Evolutionary conservation across 208 protist genomes (phyloP).

Genomic region (Leishmania arabica): DNA sequence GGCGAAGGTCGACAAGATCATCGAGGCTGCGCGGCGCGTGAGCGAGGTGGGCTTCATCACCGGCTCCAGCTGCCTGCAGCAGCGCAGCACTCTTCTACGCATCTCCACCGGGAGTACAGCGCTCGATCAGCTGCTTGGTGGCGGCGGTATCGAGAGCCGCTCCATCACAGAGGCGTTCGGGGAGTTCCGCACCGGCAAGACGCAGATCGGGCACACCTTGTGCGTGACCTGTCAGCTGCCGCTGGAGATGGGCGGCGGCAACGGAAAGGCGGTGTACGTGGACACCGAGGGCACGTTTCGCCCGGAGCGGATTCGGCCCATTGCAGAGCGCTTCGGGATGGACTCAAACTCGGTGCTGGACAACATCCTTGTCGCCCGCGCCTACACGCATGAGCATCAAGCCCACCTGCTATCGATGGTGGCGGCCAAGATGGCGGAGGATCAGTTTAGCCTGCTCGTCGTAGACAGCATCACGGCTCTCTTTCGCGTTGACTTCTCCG

Average conservation of each 20-base stretch:
- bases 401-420: slow-evolving; percentile 91
- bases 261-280: slow-evolving; percentile 96
- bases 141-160: slow-evolving; percentile 96
- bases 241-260: slow-evolving; percentile 88
- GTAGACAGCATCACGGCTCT: slow-evolving; percentile 99
- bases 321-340: slow-evolving; percentile 96
- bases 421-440: slow-evolving; percentile 92
- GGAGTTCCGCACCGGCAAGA: slow-evolving; percentile 99
- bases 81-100: slow-evolving; percentile 86
- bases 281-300: slow-evolving; percentile 99
- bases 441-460: slow-evolving; percentile 94
- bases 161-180: slow-evolving; percentile 98
- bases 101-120: slow-evolving; percentile 95
- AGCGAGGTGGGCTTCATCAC: slow-evolving; percentile 88
- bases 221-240: slow-evolving; percentile 97
- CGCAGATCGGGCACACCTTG: slow-evolving; percentile 98
- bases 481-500: slow-evolving; percentile 98
- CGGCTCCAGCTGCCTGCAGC: slow-evolving; percentile 82
- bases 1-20: slow-evolving; percentile 98
- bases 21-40: slow-evolving; percentile 95
- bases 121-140: slow-evolving; percentile 95
- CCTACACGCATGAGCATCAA: slow-evolving; percentile 97
- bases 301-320: slow-evolving; percentile 96
- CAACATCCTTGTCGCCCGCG: slow-evolving; percentile 97
- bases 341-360: slow-evolving; percentile 93